Evolutionary conservation across 805 yeast genomes (phyloP).

Genomic region (Wickerhamomyces chambardii): DNA sequence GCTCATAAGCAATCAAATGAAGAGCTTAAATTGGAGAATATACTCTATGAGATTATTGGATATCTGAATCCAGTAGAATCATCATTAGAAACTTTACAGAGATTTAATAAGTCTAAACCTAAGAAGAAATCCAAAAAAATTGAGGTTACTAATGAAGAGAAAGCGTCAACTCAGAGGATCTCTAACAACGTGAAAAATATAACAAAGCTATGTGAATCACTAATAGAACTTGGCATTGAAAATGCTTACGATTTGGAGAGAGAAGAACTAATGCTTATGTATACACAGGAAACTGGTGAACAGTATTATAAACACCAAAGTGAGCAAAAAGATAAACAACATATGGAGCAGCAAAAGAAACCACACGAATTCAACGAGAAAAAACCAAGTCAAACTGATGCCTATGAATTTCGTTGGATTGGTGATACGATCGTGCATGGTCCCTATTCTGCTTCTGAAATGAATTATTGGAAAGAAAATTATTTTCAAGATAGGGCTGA

Average conservation of each 20-base stretch:
- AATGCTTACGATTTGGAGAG: conserved; percentile 44
- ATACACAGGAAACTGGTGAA: conserved; percentile 32
- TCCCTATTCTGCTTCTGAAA: conserved; percentile 37
- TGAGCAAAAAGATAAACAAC: too few species aligned
- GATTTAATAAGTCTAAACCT: conserved; percentile 21
- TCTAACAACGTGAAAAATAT: too few species aligned
- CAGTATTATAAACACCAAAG: too few species aligned
- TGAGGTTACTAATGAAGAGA: conserved; percentile 7
- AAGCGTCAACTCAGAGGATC: too few species aligned
- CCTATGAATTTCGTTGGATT: conserved; percentile 46
- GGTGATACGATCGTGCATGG: conserved; percentile 37
- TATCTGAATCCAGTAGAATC: conserved; percentile 52
- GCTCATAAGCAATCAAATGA: conserved; percentile 12
- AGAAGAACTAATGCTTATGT: conserved; percentile 45
- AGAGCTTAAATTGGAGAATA: conserved; percentile 16
- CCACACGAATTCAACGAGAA: too few species aligned
- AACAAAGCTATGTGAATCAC: conserved; percentile 40
- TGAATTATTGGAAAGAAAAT: conserved; percentile 36
- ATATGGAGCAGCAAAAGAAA: too few species aligned
- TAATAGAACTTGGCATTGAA: conserved; percentile 30
- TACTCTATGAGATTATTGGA: conserved; percentile 15
- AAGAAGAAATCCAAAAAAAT: conserved; percentile 10
- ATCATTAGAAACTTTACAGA: conserved; percentile 44
- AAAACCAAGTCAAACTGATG: too few species aligned
- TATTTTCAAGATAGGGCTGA: conserved; percentile 38